A percentile compares a stretch with the other conserved stretches of the same genome.
phyloP scores from a whole-genome alignment of 2,329 filamentous ascomycete species.

The Pseudonectria foliicola region DNA sequence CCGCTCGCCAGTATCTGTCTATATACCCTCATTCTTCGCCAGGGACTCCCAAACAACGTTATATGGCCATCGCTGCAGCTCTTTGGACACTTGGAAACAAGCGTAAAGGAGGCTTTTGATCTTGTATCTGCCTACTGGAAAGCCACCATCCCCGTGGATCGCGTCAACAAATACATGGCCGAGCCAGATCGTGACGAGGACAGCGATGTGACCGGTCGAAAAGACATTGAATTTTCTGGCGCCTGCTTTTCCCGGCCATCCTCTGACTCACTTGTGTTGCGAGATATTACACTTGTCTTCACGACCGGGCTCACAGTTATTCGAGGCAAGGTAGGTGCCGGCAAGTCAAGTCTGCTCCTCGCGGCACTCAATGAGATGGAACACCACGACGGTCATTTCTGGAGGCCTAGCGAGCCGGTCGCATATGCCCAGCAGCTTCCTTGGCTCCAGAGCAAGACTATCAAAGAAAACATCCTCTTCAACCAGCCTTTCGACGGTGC shows the following conservation, averaged over 20 bases:
- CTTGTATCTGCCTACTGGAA: constrained; percentile 73
- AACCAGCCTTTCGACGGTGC: constrained; percentile 46
- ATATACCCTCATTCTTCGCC: constrained; percentile 65
- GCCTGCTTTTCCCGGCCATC: constrained; percentile 80
- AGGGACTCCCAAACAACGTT: constrained; percentile 66
- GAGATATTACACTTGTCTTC: constrained; percentile 39
- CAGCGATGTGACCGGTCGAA: constrained; percentile 26
- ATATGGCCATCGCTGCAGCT: constrained; percentile 82
- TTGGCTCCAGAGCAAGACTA: constrained; percentile 60
- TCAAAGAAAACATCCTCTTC: constrained; percentile 59
- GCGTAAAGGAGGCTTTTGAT: constrained; percentile 66
- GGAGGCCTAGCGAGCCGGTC: constrained; percentile 42
- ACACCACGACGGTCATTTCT: constrained; percentile 45
- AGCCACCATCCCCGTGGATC: constrained; percentile 71
- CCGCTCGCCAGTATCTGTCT: constrained; percentile 76
- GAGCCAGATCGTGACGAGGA: constrained; percentile 67
- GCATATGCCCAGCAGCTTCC: constrained; percentile 54
- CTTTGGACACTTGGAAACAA: constrained; percentile 67
- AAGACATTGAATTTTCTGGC: constrained; percentile 47
- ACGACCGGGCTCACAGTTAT: constrained; percentile 46
- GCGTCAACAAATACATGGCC: constrained; percentile 79
- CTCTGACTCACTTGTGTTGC: constrained; percentile 44
- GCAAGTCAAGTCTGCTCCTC: constrained; percentile 54
- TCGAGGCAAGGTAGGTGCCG: constrained; percentile 52
- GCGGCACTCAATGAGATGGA: constrained; percentile 60